phyloP scores from a whole-genome alignment of 352 stramenopile genomes.

The Pythium chondricola region DNA sequence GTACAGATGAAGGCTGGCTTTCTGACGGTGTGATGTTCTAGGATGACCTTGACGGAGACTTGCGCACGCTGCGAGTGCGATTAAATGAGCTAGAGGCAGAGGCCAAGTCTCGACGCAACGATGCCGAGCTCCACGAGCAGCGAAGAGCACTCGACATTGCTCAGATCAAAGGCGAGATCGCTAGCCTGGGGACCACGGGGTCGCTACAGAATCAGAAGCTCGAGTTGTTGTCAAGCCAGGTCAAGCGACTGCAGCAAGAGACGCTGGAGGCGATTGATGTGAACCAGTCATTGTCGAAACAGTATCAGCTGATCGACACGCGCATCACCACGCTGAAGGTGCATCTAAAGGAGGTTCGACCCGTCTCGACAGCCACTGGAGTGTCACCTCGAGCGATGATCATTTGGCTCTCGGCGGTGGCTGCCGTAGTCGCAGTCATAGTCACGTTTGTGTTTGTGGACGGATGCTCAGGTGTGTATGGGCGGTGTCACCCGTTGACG shows the following conservation, averaged over 20 bases:
- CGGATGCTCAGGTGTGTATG: slow-evolving; percentile 29
- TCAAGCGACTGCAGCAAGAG: slow-evolving; percentile 61
- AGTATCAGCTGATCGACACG: slow-evolving; percentile 56
- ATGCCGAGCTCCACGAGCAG: slow-evolving; percentile 77
- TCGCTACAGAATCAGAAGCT: slow-evolving; percentile 70
- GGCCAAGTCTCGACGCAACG: slow-evolving; percentile 58
- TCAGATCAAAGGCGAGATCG: slow-evolving; percentile 68
- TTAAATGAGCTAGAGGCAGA: slow-evolving; percentile 71
- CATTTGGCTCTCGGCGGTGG: slow-evolving; percentile 16
- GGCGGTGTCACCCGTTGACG: slow-evolving; percentile 44
- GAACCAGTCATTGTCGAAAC: slow-evolving; percentile 40
- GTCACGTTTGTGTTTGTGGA: slow-evolving; percentile 24
- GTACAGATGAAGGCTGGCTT: neutral
- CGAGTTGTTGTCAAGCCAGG: slow-evolving; percentile 45
- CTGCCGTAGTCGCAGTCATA: slow-evolving; percentile 19
- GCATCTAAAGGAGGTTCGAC: slow-evolving; percentile 6
- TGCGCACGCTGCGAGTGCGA: slow-evolving; percentile 65
- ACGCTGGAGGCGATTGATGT: slow-evolving; percentile 39
- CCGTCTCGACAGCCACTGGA: neutral
- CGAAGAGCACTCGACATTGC: slow-evolving; percentile 62
- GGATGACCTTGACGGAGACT: slow-evolving; percentile 64
- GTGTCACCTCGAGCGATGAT: neutral
- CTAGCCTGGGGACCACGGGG: slow-evolving; percentile 51
- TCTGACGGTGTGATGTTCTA: slow-evolving; percentile 1
- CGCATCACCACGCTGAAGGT: slow-evolving; percentile 48